Base-by-base conservation (phyloP, 345 rosid species). In the Angophora floribunda region DNA sequence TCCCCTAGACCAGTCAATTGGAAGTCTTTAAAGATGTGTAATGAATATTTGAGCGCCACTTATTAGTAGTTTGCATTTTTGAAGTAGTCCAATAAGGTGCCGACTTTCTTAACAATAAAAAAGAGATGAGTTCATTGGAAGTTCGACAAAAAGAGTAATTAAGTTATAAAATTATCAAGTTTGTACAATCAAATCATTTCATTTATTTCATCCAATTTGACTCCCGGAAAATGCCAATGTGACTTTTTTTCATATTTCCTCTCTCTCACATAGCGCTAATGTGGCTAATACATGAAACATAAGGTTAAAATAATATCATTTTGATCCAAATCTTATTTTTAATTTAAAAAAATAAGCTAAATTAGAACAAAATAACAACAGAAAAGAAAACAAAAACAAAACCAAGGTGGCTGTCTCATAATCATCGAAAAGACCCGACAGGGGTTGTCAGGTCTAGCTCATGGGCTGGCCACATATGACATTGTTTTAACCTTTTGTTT, bases 201-300 rank as follows among this genome's bases (percentile, higher is more conserved):
- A 3, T 30, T 26, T 0, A 3, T 13, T n/a, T 36, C 9, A 63
- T 63, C 36, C 36, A 63, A 63, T 13, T 63, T n/a, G 7, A 63
- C 0, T 13, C n/a, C 6, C 4, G 7, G 6, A 63, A 63, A 63
- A 63, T 6, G n/a, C 9, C 5, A 2, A 63, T 2, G 0, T 6
- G 0, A 3, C 17, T 65, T 7, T 30, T 52, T 52, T n/a, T 63
- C 13, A n/a, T n/a, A 63, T n/a, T 63, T 63, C n/a, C 36, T 63
- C 36, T 63, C 1, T n/a, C 16, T 7, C n/a, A n/a, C 1, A 0
- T 63, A 0, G 0, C 16, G 7, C 28, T 13, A 4, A 13, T 2
- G 14, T 28, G 14, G 13, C 70, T 61, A 28, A 61, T 16, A 61
- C 32, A 61, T 61, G 13, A 61, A 61, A 0, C 6, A 14, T 28